Percentiles rank a stretch among this genome's conserved stretches.
Conservation (phyloP, 139 green algal genomes). For the Micromonas pusilla region DNA sequence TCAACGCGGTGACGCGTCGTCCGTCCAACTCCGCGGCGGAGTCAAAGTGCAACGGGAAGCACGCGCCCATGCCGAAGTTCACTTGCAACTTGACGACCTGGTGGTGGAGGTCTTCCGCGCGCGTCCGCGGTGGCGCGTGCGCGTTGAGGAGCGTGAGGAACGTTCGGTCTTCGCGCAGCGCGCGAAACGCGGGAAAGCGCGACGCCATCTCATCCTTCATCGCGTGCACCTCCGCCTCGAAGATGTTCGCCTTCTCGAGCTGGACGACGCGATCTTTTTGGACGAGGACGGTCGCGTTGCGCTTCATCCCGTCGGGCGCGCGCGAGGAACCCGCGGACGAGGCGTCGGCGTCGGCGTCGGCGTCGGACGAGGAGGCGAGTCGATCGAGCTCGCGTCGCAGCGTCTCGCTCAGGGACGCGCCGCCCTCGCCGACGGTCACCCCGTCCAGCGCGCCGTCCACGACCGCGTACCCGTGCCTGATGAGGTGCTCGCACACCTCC, state of each 20-base stretch:
- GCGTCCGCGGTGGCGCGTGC: not conserved
- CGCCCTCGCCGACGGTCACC: not conserved
- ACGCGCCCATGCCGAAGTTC: not conserved
- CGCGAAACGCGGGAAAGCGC: not conserved
- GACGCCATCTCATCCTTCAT: not conserved
- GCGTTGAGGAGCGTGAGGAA: not conserved
- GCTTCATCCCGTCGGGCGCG: not conserved
- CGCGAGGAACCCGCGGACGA: too few species aligned
- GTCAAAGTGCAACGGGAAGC: conserved; percentile 29
- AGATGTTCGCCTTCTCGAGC: conserved; percentile 1
- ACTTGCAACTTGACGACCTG: conserved; percentile 13
- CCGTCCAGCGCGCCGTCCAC: not conserved
- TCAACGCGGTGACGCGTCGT: not conserved
- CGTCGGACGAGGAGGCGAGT: not conserved
- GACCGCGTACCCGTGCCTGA: not conserved
- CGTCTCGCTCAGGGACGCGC: not conserved
- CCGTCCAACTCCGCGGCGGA: not conserved
- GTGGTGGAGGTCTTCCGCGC: not conserved
- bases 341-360: too few species aligned
- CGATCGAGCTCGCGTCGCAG: not conserved
- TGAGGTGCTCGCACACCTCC: not conserved
- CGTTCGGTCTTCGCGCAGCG: not conserved
- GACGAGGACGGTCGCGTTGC: not conserved
- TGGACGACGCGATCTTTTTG: not conserved
- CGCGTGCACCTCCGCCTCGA: not conserved